Percentiles rank a stretch among this genome's conserved stretches.
Conservation (phyloP, 768 basidiomycete genomes). For the Boletellus emodensis region DNA sequence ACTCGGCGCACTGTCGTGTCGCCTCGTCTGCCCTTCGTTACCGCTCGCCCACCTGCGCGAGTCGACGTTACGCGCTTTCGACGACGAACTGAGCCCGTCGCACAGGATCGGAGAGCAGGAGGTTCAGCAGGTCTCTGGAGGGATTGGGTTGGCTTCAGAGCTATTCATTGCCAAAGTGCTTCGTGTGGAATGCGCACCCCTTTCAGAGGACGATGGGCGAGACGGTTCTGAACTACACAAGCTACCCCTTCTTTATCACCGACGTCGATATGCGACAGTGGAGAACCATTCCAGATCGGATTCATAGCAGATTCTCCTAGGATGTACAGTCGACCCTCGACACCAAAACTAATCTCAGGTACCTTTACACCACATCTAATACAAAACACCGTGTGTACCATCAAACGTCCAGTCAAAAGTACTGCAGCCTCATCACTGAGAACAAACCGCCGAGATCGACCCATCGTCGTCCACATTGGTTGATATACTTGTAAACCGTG, state of each 20-base stretch:
- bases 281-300: conserved; percentile 18
- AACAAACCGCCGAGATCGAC: conserved; percentile 80
- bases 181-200: conserved; percentile 46
- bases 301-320: not conserved
- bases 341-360: conserved; percentile 6
- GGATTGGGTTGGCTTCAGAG: conserved; percentile 50
- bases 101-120: conserved; percentile 8
- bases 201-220: conserved; percentile 14
- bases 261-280: conserved; percentile 55
- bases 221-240: conserved; percentile 26
- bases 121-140: conserved; percentile 21
- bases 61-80: not conserved
- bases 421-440: conserved; percentile 68
- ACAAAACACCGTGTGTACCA: not conserved
- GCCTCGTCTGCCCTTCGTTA: conserved; percentile 55
- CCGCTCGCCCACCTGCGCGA: conserved; percentile 54
- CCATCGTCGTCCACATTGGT: conserved; percentile 86
- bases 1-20: conserved; percentile 72
- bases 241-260: conserved; percentile 63
- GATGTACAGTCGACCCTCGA: not conserved
- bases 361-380: conserved; percentile 5
- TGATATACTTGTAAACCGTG: conserved; percentile 76
- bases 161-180: conserved; percentile 80
- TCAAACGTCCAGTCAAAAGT: too few species aligned
- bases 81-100: conserved; percentile 14